phyloP scores from a whole-genome alignment of 768 basidiomycete genomes.

The Tricholoma terreum region DNA sequence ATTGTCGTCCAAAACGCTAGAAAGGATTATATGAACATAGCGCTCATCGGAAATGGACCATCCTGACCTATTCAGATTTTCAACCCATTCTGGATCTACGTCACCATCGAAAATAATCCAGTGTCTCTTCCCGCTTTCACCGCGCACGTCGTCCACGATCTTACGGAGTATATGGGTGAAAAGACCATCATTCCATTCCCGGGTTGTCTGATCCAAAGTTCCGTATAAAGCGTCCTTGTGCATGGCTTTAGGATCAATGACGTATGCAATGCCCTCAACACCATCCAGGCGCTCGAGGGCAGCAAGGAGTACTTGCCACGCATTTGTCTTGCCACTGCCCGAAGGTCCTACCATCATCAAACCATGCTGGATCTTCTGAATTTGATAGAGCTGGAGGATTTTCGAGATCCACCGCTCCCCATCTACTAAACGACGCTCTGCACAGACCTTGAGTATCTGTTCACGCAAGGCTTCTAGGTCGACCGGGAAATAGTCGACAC shows the following conservation, averaged over 20 bases:
- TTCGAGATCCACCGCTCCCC: conserved; percentile 93
- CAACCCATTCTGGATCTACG: conserved; percentile 99
- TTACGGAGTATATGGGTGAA: conserved; percentile 98
- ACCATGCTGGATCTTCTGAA: conserved; percentile 99
- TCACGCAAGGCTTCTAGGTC: conserved; percentile 83
- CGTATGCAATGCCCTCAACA: conserved; percentile 88
- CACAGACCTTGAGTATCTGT: conserved; percentile 84
- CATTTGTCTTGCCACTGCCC: conserved; percentile 94
- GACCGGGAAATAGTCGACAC: conserved; percentile 86
- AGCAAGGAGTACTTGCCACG: conserved; percentile 91
- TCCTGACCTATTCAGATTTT: conserved; percentile 93
- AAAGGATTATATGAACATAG: conserved; percentile 8
- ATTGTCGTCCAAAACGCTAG: conserved; percentile 98
- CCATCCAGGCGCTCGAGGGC: conserved; percentile 92
- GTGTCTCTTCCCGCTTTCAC: conserved; percentile 93
- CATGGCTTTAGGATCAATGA: conserved; percentile 99
- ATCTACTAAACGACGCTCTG: conserved; percentile 77
- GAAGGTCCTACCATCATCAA: conserved; percentile 99
- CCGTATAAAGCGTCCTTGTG: conserved; percentile 98
- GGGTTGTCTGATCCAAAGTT: conserved; percentile 92
- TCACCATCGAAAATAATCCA: conserved; percentile 99
- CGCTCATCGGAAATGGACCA: background rate
- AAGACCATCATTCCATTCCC: conserved; percentile 98
- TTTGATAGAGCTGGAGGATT: conserved; percentile 97
- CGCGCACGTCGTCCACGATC: conserved; percentile 97